A percentile compares a stretch with the other conserved stretches of the same genome.
phyloP scores from a whole-genome alignment of 1,284 basidiomycete genomes.

The Ceratobasidium theobromae region DNA sequence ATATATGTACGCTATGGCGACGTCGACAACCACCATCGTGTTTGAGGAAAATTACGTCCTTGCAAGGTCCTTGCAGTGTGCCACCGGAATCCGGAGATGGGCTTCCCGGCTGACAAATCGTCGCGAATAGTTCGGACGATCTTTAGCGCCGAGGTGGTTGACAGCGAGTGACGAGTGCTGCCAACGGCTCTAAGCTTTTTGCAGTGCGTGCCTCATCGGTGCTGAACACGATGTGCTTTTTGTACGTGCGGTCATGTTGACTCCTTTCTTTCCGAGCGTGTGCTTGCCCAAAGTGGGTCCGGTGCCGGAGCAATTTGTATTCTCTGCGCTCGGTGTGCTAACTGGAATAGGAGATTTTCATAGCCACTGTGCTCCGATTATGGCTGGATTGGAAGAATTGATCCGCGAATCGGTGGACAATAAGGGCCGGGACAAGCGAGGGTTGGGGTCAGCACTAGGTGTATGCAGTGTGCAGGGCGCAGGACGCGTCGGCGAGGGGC shows the following conservation, averaged over 20 bases:
- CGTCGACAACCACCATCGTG: no score
- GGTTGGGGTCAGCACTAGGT: no score
- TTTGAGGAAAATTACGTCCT: no score
- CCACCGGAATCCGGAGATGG: no score
- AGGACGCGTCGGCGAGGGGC: neutral
- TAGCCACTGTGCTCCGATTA: no score
- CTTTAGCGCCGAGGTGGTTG: neutral
- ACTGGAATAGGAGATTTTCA: neutral
- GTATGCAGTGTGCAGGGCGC: neutral
- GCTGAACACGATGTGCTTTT: neutral
- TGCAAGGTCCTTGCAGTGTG: no score
- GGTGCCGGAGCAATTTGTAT: conserved; percentile 23
- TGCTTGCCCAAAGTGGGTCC: conserved; percentile 1
- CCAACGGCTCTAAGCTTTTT: neutral
- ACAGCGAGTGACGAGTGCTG: neutral
- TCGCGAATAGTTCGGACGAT: neutral
- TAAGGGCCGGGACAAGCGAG: no score
- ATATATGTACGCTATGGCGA: no score
- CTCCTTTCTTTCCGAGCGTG: neutral
- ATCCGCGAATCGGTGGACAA: no score
- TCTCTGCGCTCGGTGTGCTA: neutral
- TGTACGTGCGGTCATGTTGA: neutral
- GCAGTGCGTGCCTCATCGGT: neutral
- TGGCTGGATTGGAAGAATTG: no score
- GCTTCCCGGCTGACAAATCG: no score